These are phyloP conservation scores for Cairneyella variabilis DNA, from an alignment of 495 filamentous ascomycete species.

Conservation along the genomic window DNA sequence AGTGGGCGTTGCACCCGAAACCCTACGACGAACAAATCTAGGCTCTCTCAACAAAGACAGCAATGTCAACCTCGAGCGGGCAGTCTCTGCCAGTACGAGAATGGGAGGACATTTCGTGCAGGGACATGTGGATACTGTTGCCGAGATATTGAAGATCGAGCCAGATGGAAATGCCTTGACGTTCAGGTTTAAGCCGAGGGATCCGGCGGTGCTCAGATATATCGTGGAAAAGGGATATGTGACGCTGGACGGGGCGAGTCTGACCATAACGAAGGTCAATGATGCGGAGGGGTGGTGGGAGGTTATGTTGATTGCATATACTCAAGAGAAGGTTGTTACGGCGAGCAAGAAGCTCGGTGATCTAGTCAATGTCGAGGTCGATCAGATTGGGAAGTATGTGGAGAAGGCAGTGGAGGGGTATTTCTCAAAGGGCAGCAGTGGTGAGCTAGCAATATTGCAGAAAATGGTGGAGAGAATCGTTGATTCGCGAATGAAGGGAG, in stretches of 20 bases:
- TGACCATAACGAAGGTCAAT: slow-evolving; percentile 85
- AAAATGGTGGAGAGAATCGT: slow-evolving; percentile 80
- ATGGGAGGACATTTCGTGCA: slow-evolving; percentile 88
- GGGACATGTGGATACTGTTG: slow-evolving; percentile 91
- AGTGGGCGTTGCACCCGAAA: slow-evolving; percentile 93
- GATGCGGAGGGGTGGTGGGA: slow-evolving; percentile 84
- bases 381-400: slow-evolving; percentile 98
- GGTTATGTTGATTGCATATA: slow-evolving; percentile 99
- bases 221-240: slow-evolving; percentile 97
- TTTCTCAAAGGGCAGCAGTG: slow-evolving; percentile 47
- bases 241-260: slow-evolving; percentile 90
- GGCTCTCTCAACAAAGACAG: slow-evolving; percentile 53
- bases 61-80: slow-evolving; percentile 87
- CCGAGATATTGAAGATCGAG: slow-evolving; percentile 59
- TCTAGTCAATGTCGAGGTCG: slow-evolving; percentile 93
- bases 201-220: slow-evolving; percentile 65
- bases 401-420: slow-evolving; percentile 88
- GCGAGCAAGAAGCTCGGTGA: slow-evolving; percentile 80
- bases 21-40: slow-evolving; percentile 92
- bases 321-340: slow-evolving; percentile 87
- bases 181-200: slow-evolving; percentile 72
- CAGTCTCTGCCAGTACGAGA: slow-evolving; percentile 80
- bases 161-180: slow-evolving; percentile 87
- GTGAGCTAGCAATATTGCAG: slow-evolving; percentile 66
- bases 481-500: slow-evolving; percentile 47